Conservation (phyloP, 352 stramenopile genomes). For the Blastocystis hominis region DNA sequence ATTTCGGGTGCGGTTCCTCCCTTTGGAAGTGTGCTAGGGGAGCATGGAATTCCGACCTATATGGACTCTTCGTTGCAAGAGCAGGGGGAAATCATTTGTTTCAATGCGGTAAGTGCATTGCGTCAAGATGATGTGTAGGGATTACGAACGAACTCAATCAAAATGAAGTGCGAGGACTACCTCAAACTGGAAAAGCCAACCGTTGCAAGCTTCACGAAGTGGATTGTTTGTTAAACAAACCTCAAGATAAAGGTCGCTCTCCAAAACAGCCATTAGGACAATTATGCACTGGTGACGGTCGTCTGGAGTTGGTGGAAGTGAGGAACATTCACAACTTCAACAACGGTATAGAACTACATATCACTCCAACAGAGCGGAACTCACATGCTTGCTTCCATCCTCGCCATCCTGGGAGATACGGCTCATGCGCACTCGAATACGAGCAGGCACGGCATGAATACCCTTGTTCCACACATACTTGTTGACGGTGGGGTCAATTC, state of each 20-base stretch:
- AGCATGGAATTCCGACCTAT: conserved; percentile 4
- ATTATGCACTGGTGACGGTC: neutral
- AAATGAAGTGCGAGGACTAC: conserved; percentile 41
- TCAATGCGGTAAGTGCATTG: neutral
- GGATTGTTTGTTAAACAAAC: conserved; percentile 27
- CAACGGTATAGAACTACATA: conserved; percentile 52
- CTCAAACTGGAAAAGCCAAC: conserved; percentile 29
- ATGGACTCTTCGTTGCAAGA: conserved; percentile 37
- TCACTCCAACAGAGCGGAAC: conserved; percentile 59
- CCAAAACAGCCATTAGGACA: neutral
- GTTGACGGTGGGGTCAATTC: conserved; percentile 87
- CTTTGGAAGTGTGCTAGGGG: conserved; percentile 32
- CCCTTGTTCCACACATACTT: conserved; percentile 92
- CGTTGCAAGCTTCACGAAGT: conserved; percentile 45
- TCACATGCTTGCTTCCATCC: conserved; percentile 95
- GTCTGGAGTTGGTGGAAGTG: conserved; percentile 55
- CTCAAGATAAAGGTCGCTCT: neutral
- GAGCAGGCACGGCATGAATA: conserved; percentile 90
- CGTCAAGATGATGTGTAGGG: neutral
- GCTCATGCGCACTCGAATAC: conserved; percentile 88
- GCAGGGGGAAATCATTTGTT: conserved; percentile 30
- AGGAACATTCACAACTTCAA: conserved; percentile 54
- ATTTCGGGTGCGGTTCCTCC: conserved; percentile 35
- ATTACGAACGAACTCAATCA: conserved; percentile 13
- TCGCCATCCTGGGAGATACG: conserved; percentile 86